Evolutionary conservation across 768 basidiomycete species (phyloP).

Genomic region (Boletus tylopilopsis): DNA sequence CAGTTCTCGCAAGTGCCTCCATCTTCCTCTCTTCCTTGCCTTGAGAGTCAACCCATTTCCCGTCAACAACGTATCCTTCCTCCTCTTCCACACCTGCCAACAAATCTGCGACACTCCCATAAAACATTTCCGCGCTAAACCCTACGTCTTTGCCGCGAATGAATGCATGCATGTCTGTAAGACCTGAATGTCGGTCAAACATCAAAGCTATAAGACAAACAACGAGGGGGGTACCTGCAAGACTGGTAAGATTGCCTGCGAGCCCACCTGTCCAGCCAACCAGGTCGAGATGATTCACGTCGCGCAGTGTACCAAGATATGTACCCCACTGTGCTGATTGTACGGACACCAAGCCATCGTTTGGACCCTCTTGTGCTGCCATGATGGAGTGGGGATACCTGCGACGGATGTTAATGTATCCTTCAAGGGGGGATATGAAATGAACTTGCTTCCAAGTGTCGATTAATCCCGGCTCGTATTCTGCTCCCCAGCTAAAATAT

Average conservation of each 20-base stretch:
- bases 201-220: not conserved
- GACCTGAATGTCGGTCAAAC: constrained; percentile 7
- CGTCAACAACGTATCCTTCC: constrained; percentile 28
- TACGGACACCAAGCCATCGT: constrained; percentile 91
- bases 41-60: constrained; percentile 20
- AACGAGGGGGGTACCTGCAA: constrained; percentile 11
- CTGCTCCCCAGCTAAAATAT: constrained; percentile 96
- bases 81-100: constrained; percentile 76
- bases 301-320: constrained; percentile 86
- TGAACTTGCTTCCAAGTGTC: constrained; percentile 74
- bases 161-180: constrained; percentile 86
- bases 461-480: constrained; percentile 82
- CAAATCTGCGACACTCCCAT: constrained; percentile 77
- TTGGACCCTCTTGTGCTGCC: constrained; percentile 82
- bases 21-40: constrained; percentile 16
- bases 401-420: not conserved
- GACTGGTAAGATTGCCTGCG: constrained; percentile 24
- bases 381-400: constrained; percentile 78
- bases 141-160: constrained; percentile 87
- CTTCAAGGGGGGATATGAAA: not conserved
- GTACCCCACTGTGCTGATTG: constrained; percentile 91
- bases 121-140: constrained; percentile 91
- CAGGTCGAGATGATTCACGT: constrained; percentile 89
- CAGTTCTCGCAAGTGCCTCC: not conserved
- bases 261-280: constrained; percentile 77